Conservation (phyloP, 176 grass and related monocot genomes). For the Aegilops longissima region DNA sequence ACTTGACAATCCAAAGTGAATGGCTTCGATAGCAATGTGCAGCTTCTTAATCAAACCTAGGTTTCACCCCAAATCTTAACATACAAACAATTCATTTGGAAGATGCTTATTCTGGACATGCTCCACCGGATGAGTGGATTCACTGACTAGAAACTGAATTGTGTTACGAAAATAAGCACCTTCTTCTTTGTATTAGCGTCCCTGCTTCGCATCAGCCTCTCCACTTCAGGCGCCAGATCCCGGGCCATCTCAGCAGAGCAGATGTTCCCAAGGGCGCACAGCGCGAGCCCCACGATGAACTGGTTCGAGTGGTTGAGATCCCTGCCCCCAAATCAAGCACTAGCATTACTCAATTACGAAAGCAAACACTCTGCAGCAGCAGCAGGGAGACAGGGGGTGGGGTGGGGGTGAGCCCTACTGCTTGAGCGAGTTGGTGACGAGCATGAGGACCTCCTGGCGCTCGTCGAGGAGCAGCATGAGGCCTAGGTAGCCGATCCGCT, state of each 20-base stretch:
- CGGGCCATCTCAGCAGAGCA: conserved; percentile 98
- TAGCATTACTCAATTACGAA: conserved; percentile 44
- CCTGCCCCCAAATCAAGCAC: conserved; percentile 53
- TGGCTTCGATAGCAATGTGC: neutral
- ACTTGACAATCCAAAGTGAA: neutral
- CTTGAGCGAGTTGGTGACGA: conserved; percentile 99
- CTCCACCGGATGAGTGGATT: neutral
- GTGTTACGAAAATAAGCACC: conserved; percentile 22
- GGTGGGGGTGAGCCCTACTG: conserved; percentile 66
- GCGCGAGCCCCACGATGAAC: conserved; percentile 88
- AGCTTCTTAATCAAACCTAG: neutral
- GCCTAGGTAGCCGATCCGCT: conserved; percentile 94
- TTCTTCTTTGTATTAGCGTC: conserved; percentile 96
- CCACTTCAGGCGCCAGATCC: conserved; percentile 94
- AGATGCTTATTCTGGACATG: neutral
- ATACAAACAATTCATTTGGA: neutral
- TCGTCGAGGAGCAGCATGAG: conserved; percentile 97
- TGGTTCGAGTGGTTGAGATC: conserved; percentile 96
- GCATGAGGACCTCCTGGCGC: conserved; percentile 99
- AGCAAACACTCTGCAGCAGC: neutral
- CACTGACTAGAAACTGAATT: neutral
- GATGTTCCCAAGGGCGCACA: conserved; percentile 95
- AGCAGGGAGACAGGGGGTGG: conserved; percentile 8
- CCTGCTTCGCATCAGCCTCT: conserved; percentile 71
- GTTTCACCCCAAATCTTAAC: neutral